A percentile compares a stretch with the other conserved stretches of the same genome.
Evolutionary conservation across 176 grass and related monocot genomes (phyloP).

Genomic region (Bolboschoenus planiculmis): DNA sequence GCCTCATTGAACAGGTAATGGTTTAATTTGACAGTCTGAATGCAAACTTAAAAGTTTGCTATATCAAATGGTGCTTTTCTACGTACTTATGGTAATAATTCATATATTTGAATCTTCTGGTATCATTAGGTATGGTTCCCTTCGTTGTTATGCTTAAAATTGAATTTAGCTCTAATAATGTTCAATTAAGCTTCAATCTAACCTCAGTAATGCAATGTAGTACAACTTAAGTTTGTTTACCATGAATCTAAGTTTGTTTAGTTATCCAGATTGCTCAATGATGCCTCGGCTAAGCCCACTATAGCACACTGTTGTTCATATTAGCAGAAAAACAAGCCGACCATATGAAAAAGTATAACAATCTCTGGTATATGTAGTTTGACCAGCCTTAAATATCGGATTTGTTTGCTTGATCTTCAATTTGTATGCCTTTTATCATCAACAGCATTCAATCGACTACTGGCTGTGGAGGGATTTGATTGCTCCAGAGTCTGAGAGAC

Average conservation of each 20-base stretch:
- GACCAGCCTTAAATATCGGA: background rate
- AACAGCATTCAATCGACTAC: slow-evolving; percentile 97
- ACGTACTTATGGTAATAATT: background rate
- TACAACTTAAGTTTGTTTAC: background rate
- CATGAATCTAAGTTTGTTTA: background rate
- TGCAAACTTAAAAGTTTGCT: background rate
- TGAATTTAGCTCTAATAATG: background rate
- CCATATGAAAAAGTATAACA: background rate
- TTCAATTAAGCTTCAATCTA: background rate
- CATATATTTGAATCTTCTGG: background rate
- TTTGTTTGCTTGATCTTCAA: slow-evolving; percentile 13
- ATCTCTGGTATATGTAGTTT: background rate
- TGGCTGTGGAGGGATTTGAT: slow-evolving; percentile 98
- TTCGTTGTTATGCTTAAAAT: background rate
- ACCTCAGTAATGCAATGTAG: background rate
- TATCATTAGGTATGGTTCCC: background rate
- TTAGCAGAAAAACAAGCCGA: background rate
- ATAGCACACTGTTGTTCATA: background rate
- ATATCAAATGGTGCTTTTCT: background rate
- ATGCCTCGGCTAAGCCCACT: background rate
- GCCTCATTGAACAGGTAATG: slow-evolving; percentile 86
- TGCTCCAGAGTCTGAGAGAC: slow-evolving; percentile 66
- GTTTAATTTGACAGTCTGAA: slow-evolving; percentile 18
- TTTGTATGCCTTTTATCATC: background rate
- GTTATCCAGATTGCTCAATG: background rate